Evolutionary conservation across 805 yeast species (phyloP).

Genomic region (Lachancea cidri): DNA sequence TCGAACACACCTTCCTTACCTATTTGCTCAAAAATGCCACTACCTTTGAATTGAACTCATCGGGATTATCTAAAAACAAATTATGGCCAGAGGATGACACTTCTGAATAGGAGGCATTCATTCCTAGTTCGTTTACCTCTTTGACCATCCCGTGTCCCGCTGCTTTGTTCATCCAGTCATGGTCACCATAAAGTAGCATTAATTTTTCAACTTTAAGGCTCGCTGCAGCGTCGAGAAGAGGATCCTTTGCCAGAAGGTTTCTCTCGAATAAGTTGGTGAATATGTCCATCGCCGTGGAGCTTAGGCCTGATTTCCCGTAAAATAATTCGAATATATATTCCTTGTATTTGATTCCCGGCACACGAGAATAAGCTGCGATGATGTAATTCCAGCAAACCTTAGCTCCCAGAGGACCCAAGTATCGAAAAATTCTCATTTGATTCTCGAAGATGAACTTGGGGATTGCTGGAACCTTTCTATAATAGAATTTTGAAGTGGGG

Average conservation of each 20-base stretch:
- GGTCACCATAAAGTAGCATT: conserved; percentile 54
- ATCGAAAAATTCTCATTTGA: conserved; percentile 46
- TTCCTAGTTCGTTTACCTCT: conserved; percentile 9
- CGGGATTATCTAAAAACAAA: conserved; percentile 61
- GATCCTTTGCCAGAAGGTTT: conserved; percentile 52
- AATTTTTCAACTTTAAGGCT: conserved; percentile 35
- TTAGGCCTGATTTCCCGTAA: conserved; percentile 19
- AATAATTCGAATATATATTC: conserved; percentile 23
- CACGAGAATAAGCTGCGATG: conserved; percentile 26
- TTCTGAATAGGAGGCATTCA: conserved; percentile 17
- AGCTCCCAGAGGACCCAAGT: conserved; percentile 40
- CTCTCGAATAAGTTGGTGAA: conserved; percentile 29
- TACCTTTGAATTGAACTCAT: conserved; percentile 46
- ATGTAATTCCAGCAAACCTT: conserved; percentile 33
- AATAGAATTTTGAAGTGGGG: conserved; percentile 37
- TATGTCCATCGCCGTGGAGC: conserved; percentile 20
- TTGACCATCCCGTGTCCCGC: conserved; percentile 40
- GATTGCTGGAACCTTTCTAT: conserved; percentile 23
- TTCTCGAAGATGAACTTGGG: conserved; percentile 31
- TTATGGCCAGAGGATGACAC: conserved; percentile 65
- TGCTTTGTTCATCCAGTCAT: conserved; percentile 65
- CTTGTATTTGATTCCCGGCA: conserved; percentile 24
- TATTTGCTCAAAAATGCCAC: conserved; percentile 24
- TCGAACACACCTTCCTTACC: no score
- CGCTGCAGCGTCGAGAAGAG: conserved; percentile 54